Evolutionary conservation across 306 rosid species (phyloP).

Genomic region (Lithocarpus polystachyus): DNA sequence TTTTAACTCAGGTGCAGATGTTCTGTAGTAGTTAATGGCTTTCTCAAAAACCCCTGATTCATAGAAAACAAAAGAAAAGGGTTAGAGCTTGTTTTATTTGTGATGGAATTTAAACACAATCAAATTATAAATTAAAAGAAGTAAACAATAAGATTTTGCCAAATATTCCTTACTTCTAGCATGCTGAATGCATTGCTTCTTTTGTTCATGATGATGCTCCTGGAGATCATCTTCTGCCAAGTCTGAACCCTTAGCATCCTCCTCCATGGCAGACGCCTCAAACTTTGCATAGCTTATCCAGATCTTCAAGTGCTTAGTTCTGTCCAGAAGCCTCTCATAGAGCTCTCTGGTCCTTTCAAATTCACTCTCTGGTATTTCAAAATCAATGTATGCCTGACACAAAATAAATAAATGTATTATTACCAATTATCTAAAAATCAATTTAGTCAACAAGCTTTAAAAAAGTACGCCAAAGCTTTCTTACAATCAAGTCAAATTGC

Average conservation of each 20-base stretch:
- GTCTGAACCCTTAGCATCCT: conserved; percentile 21
- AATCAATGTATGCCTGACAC: conserved; percentile 78
- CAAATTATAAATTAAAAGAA: background rate
- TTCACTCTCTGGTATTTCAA: conserved; percentile 80
- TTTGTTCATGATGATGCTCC: conserved; percentile 33
- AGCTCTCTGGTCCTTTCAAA: conserved; percentile 79
- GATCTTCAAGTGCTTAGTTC: conserved; percentile 91
- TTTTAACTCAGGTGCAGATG: conserved; percentile 85
- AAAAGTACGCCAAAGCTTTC: no score
- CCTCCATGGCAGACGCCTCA: conserved; percentile 67
- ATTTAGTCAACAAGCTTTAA: no score
- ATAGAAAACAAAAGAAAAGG: background rate
- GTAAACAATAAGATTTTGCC: conserved; percentile 11
- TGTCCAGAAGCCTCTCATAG: conserved; percentile 79
- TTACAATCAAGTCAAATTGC: background rate
- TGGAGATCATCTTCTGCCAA: conserved; percentile 21
- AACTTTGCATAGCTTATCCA: conserved; percentile 86
- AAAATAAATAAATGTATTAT: conserved; percentile 7
- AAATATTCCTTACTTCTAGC: conserved; percentile 65
- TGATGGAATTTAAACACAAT: conserved; percentile 6
- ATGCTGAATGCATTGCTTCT: conserved; percentile 54
- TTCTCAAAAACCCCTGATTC: conserved; percentile 78
- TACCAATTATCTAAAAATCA: background rate
- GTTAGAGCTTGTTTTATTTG: background rate
- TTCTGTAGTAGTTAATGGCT: conserved; percentile 73